These are phyloP conservation scores for Albugo laibachii DNA, from an alignment of 352 stramenopile species.

Conservation along the genomic window DNA sequence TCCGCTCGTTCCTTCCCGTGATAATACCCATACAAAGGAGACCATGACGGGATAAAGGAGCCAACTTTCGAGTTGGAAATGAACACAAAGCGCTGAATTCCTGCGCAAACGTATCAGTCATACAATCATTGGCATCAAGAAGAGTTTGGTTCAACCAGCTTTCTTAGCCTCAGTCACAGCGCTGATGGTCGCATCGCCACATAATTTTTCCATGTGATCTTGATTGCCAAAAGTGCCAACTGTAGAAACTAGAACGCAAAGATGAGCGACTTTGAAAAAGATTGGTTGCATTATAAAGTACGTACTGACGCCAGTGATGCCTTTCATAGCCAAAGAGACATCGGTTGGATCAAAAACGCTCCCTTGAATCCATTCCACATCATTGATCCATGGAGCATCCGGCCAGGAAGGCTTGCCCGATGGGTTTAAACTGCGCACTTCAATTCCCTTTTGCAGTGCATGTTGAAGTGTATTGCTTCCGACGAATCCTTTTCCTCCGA, in stretches of 20 bases:
- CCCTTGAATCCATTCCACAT: slow-evolving; percentile 77
- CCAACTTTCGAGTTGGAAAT: slow-evolving; percentile 84
- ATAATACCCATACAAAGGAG: slow-evolving; percentile 78
- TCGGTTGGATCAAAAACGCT: slow-evolving; percentile 61
- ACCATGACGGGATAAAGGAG: slow-evolving; percentile 40
- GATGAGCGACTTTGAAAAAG: background rate
- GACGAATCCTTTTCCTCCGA: slow-evolving; percentile 81
- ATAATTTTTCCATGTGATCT: slow-evolving; percentile 79
- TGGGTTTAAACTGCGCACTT: slow-evolving; percentile 70
- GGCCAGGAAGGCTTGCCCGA: slow-evolving; percentile 65
- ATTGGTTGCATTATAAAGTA: slow-evolving; percentile 4
- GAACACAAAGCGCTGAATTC: slow-evolving; percentile 71
- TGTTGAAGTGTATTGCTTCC: slow-evolving; percentile 81
- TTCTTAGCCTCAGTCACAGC: slow-evolving; percentile 52
- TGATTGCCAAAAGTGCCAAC: slow-evolving; percentile 77
- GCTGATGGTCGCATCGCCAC: slow-evolving; percentile 73
- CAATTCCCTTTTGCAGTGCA: slow-evolving; percentile 71
- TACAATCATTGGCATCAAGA: background rate
- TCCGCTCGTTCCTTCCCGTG: slow-evolving; percentile 79
- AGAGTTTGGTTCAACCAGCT: slow-evolving; percentile 10
- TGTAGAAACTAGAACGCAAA: slow-evolving; percentile 35
- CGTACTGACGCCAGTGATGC: slow-evolving; percentile 63
- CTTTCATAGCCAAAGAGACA: slow-evolving; percentile 41
- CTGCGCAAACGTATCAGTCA: slow-evolving; percentile 5
- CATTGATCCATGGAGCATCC: slow-evolving; percentile 57